phyloP scores from a whole-genome alignment of 352 stramenopile genomes.

The Peronospora belbahrii region DNA sequence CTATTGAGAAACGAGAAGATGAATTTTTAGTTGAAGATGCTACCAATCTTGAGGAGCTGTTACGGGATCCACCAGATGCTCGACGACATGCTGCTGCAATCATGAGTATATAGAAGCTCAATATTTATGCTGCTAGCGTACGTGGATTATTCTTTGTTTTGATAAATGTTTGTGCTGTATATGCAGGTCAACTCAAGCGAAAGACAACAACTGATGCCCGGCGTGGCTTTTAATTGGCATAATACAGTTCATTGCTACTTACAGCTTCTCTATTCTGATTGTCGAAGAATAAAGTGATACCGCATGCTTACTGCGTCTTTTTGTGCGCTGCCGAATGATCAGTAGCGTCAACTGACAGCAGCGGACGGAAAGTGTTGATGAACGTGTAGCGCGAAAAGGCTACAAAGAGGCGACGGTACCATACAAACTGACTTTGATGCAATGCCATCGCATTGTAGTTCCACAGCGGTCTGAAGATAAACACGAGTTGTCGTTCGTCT shows the following conservation, averaged over 20 bases:
- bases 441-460: slow-evolving; percentile 90
- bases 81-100: slow-evolving; percentile 20
- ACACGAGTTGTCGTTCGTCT: slow-evolving; percentile 39
- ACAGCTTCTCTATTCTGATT: slow-evolving; percentile 1
- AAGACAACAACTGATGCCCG: slow-evolving; percentile 40
- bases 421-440: slow-evolving; percentile 93
- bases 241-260: background rate
- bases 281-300: background rate
- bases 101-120: slow-evolving; percentile 19
- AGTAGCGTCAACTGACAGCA: slow-evolving; percentile 24
- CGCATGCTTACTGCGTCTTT: slow-evolving; percentile 20
- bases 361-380: slow-evolving; percentile 81
- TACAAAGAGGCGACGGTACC: slow-evolving; percentile 95
- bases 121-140: background rate
- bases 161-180: slow-evolving; percentile 1
- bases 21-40: background rate
- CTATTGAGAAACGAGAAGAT: slow-evolving; percentile 1
- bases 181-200: slow-evolving; percentile 25
- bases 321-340: slow-evolving; percentile 19
- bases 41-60: slow-evolving; percentile 13
- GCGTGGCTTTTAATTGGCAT: slow-evolving; percentile 26
- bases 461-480: slow-evolving; percentile 49
- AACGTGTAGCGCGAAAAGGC: slow-evolving; percentile 93
- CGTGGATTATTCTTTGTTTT: background rate
- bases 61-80: slow-evolving; percentile 25